These are phyloP conservation scores for Fraxinus paxiana DNA, from an alignment of 305 asterid genomes.

Conservation along the genomic window DNA sequence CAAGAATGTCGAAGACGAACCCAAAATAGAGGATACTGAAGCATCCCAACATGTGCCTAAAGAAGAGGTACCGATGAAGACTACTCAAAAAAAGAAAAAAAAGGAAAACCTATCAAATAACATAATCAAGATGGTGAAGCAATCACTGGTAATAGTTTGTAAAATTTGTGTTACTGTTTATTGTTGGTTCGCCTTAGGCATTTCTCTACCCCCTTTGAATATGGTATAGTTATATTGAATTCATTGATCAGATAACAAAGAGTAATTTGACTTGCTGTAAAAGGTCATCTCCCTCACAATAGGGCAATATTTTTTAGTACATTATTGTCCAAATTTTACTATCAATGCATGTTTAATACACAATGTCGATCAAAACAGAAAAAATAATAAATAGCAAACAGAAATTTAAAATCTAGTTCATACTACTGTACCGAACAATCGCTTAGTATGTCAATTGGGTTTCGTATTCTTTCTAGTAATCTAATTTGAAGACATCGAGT, in stretches of 20 bases:
- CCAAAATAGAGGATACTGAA: slow-evolving; percentile 28
- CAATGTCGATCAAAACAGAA: neutral
- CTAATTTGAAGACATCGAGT: neutral
- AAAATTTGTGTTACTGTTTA: slow-evolving; percentile 26
- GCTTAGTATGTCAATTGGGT: neutral
- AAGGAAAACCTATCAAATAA: slow-evolving; percentile 35
- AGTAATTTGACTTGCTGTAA: neutral
- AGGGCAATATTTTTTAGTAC: neutral
- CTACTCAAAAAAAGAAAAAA: slow-evolving; percentile 26
- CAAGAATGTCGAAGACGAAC: slow-evolving; percentile 20
- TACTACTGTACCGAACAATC: neutral
- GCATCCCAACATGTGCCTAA: slow-evolving; percentile 33
- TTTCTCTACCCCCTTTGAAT: neutral
- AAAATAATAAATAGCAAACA: neutral
- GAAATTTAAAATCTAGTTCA: neutral
- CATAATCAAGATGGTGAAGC: slow-evolving; percentile 71
- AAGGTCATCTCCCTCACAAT: neutral
- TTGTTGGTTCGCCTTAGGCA: slow-evolving; percentile 37
- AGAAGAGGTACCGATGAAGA: slow-evolving; percentile 55
- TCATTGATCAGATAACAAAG: neutral
- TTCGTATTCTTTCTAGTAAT: neutral
- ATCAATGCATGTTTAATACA: neutral
- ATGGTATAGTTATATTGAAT: neutral
- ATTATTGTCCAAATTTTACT: neutral
- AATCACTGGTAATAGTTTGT: slow-evolving; percentile 53